Evolutionary conservation across 345 rosid species (phyloP), one percentile per base, ranked within the genome.

Genomic region (Citropsis articulata): DNA sequence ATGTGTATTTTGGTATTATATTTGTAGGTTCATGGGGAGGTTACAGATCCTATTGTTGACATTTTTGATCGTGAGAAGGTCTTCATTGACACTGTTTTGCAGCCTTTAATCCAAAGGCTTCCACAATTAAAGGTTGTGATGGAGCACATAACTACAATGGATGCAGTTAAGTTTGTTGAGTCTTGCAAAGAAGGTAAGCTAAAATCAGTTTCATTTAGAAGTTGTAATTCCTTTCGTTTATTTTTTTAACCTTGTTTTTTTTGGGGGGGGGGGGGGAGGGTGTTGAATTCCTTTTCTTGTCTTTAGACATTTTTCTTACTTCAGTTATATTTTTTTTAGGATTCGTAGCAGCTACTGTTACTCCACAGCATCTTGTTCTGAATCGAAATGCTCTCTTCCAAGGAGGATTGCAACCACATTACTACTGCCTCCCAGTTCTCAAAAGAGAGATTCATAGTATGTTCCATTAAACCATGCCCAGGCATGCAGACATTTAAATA

Each of bases 11-110:
- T 7, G 27, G 10, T 79, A 18, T 72, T 80, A 24, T 60, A 66
- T 78, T 24, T 77, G 53, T 86, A 94, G 98, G 98, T 95, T 83
- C 98, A 95, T 80, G 97, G 98, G n/a, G 98, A 95, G 85, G 98
- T 95, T 78, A 93, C 98, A 24, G 92, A 95, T 87, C 89, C 90
- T 30, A 81, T 75, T 85, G 85, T 95, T 72, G 98, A 95, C 78
- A 74, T 92, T 59, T 93, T 95, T 89, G 98, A 95, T 84, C 95
- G 98, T 30, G 98, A 93, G 84, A 95, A 86, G 82, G 90, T 91
- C 71, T 95, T 95, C 82, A 93, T 95, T 63, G 91, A 92, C 80
- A 91, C 93, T 33, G 84, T 94, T 82, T 82, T 92, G 64, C 88
- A 79, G 72, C 98, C 98, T 84, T 81, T 93, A 45, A 87, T 91